A percentile compares a stretch with the other conserved stretches of the same genome.
These are phyloP conservation scores for Metschnikowia kofuensis DNA, from an alignment of 805 yeast species.

Conservation along the genomic window DNA sequence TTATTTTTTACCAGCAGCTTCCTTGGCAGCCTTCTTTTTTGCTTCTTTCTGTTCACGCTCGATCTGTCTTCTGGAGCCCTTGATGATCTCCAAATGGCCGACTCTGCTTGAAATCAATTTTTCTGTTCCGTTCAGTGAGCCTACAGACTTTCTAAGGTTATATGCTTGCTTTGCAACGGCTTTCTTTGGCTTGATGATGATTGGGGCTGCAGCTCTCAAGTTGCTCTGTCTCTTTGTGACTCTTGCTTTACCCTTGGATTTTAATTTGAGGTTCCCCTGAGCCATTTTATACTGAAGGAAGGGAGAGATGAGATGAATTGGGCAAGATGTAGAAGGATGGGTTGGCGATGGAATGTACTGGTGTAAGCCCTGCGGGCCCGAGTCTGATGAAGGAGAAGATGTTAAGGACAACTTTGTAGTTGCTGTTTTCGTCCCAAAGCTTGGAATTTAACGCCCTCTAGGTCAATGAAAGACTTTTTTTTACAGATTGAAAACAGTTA, in stretches of 20 bases:
- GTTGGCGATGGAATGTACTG: neutral
- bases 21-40: conserved; percentile 20
- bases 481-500: no score
- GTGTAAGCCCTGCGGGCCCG: neutral
- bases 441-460: no score
- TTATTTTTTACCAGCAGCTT: conserved; percentile 13
- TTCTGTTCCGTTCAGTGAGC: conserved; percentile 53
- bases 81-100: conserved; percentile 88
- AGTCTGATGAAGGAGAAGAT: neutral
- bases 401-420: neutral
- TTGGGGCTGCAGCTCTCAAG: conserved; percentile 70
- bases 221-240: conserved; percentile 64
- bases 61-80: conserved; percentile 83
- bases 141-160: conserved; percentile 50
- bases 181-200: conserved; percentile 65
- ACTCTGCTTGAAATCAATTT: conserved; percentile 83
- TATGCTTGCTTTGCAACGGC: conserved; percentile 44
- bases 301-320: conserved; percentile 1
- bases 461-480: no score
- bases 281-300: conserved; percentile 46
- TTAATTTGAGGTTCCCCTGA: conserved; percentile 67
- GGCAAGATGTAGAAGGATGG: neutral
- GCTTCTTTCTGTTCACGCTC: conserved; percentile 56
- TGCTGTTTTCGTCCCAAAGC: no score
- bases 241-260: conserved; percentile 46